Base-by-base conservation (phyloP, 1,284 basidiomycete species). In the Phaffia rhodozyma region DNA sequence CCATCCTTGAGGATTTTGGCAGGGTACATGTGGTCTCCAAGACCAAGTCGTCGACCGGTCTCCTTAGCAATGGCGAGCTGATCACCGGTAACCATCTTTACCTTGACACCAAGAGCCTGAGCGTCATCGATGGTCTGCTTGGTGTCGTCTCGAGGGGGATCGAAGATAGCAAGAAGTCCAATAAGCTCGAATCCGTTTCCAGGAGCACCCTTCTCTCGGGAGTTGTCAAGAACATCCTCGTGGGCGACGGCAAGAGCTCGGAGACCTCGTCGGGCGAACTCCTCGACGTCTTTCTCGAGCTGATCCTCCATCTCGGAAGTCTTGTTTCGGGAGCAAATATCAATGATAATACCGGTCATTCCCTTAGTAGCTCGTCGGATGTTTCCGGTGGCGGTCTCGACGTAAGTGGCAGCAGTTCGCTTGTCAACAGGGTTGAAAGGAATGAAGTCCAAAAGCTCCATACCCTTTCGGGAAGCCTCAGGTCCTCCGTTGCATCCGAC, bases 11-110 rank as follows among this genome's bases (percentile, higher is more conserved):
- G 83, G 55, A 93, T 90, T 83, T 92, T 92, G 71, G 91, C 86
- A 68, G 89, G 85, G 82, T 92, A 94, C 90, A 96, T 94, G 83
- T 94, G 89, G 78, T 93, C 91, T 76, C 91, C 91, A 68, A 89
- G 81, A 74, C 93, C 93, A 65, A 97, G 89, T 81, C 92, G 89
- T 78, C 92, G 89, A 71, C 94, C 93, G 68, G 93, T 97, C 79
- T 97, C 94, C 85, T 97, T 97, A 66, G 93, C 93, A 71, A 97
- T 97, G 71, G 94, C 93, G 74, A 97, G 89, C 81, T 97, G 91
- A 78, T 97, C 93, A 84, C 93, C 93, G 57, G 93, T 97, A 69
- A 97, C 92, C 94, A 97, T 97, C 87, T 97, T 97, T 77, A 97
- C 93, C 77, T 87, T 87, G 71, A 97, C 92, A 79, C 94, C 93